Conservation (phyloP, 805 yeast genomes). For the Yamadazyma philogaea region DNA sequence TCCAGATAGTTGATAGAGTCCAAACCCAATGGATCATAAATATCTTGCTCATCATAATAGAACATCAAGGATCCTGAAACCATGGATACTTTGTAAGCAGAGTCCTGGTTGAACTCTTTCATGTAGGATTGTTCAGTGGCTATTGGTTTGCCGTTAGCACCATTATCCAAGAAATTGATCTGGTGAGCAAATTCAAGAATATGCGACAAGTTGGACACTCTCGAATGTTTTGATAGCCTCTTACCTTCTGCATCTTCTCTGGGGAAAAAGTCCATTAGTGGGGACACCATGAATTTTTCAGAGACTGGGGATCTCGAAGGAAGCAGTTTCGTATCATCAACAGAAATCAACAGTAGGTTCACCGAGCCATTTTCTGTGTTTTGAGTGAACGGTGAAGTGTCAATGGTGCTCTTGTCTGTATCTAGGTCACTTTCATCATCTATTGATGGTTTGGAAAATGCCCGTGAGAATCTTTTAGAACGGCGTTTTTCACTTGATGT, state of each 20-base stretch:
- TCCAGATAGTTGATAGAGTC: conserved; percentile 11
- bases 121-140: neutral
- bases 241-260: neutral
- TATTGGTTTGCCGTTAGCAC: conserved; percentile 2
- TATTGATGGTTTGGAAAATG: neutral
- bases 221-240: conserved; percentile 2
- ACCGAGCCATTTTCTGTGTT: conserved; percentile 7
- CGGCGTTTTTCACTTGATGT: neutral
- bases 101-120: conserved; percentile 4
- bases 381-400: conserved; percentile 12
- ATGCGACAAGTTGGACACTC: conserved; percentile 11
- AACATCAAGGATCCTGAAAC: conserved; percentile 9
- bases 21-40: conserved; percentile 7
- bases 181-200: conserved; percentile 13
- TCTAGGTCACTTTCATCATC: conserved; percentile 5
- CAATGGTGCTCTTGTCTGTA: conserved; percentile 7
- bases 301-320: neutral
- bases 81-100: conserved; percentile 8
- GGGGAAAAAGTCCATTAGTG: neutral
- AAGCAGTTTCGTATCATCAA: conserved; percentile 7
- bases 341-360: conserved; percentile 8
- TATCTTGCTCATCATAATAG: conserved; percentile 7
- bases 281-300: neutral
- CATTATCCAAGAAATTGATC: conserved; percentile 9
- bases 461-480: conserved; percentile 9